Evolutionary conservation across 2,329 filamentous ascomycete genomes (phyloP).

Genomic region (Colletotrichum salicis): DNA sequence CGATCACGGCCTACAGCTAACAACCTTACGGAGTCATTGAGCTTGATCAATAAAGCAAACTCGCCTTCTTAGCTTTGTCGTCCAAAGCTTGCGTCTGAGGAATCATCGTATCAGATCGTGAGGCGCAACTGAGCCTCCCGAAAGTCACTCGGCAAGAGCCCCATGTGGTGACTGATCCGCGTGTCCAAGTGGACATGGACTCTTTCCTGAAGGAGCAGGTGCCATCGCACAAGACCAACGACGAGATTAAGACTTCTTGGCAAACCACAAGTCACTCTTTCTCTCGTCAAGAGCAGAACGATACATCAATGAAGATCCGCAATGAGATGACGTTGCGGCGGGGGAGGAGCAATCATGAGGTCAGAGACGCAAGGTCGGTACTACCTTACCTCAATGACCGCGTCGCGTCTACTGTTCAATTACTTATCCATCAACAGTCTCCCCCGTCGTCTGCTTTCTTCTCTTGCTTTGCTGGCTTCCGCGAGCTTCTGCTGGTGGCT

Average conservation of each 20-base stretch:
- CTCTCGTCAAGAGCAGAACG: neutral
- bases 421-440: slow-evolving; percentile 17
- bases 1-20: neutral
- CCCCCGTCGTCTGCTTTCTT: neutral
- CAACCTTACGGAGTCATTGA: neutral
- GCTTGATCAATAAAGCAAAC: neutral
- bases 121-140: neutral
- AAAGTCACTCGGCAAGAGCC: neutral
- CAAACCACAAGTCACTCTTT: slow-evolving; percentile 1
- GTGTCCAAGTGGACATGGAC: slow-evolving; percentile 27
- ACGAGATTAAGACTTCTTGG: slow-evolving; percentile 19
- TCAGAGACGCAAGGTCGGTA: slow-evolving; percentile 23
- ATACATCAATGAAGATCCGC: neutral
- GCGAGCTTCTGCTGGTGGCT: slow-evolving; percentile 8
- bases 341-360: slow-evolving; percentile 27
- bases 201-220: slow-evolving; percentile 35
- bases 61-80: neutral
- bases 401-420: neutral
- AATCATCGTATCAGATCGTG: neutral
- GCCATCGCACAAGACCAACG: slow-evolving; percentile 15
- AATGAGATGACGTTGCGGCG: slow-evolving; percentile 8
- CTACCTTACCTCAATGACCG: neutral
- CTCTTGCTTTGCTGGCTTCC: neutral
- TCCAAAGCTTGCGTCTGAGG: neutral
- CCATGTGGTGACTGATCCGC: slow-evolving; percentile 6